Conservation (phyloP, 306 rosid species). For the Malus sieversii region DNA sequence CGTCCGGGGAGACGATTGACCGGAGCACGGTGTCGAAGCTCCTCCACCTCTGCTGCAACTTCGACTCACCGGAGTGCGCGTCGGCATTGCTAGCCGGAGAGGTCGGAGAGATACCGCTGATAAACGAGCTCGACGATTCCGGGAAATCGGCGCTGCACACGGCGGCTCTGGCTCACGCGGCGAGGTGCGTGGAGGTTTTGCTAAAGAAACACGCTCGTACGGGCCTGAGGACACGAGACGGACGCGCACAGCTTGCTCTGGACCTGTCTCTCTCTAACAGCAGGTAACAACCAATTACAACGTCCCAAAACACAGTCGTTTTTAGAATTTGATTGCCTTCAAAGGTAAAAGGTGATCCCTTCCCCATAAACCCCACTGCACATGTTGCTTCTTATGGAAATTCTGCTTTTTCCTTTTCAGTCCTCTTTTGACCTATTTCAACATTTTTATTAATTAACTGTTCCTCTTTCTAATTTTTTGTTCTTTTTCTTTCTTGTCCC, state of each 20-base stretch:
- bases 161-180: constrained; percentile 33
- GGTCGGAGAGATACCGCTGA: constrained; percentile 21
- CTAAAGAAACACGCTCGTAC: constrained; percentile 36
- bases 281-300: constrained; percentile 21
- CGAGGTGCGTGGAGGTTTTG: constrained; percentile 31
- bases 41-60: constrained; percentile 36
- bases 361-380: constrained; percentile 9
- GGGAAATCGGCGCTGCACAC: constrained; percentile 31
- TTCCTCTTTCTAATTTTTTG: neutral
- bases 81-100: constrained; percentile 27
- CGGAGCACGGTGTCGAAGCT: constrained; percentile 20
- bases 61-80: constrained; percentile 33
- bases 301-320: constrained; percentile 17
- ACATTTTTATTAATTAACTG: neutral
- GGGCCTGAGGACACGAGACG: constrained; percentile 32
- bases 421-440: neutral
- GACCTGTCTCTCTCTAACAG: constrained; percentile 30
- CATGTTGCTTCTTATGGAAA: constrained; percentile 1
- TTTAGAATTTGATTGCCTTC: constrained; percentile 7
- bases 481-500: no score
- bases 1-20: constrained; percentile 7
- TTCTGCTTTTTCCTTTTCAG: constrained; percentile 7
- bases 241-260: constrained; percentile 28
- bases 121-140: constrained; percentile 21
- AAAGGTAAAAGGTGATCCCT: constrained; percentile 13